Evolutionary conservation across 2,329 filamentous ascomycete genomes (phyloP).

Genomic region (Chaetomium sp.): DNA sequence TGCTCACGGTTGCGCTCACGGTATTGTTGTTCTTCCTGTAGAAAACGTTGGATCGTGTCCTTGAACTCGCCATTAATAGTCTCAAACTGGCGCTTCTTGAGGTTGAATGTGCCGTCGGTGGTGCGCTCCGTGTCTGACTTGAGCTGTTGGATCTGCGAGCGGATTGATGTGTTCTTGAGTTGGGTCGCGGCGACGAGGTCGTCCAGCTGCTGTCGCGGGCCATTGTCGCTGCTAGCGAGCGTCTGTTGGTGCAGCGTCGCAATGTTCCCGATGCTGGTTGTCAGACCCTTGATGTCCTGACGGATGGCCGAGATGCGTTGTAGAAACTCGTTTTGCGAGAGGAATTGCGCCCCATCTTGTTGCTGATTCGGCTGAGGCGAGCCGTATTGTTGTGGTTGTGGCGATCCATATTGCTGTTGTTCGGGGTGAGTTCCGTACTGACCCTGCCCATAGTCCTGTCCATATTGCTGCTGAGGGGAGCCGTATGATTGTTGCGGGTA

Average conservation of each 20-base stretch:
- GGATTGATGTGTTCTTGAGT: slow-evolving; percentile 66
- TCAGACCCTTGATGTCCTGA: slow-evolving; percentile 60
- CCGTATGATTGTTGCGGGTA: slow-evolving; percentile 34
- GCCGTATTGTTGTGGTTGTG: slow-evolving; percentile 6
- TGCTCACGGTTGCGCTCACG: slow-evolving; percentile 67
- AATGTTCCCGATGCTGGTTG: slow-evolving; percentile 61
- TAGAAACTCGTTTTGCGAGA: slow-evolving; percentile 63
- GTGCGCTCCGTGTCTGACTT: slow-evolving; percentile 64
- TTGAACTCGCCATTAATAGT: slow-evolving; percentile 67
- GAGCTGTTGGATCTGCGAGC: slow-evolving; percentile 70
- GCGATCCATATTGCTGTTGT: slow-evolving; percentile 17
- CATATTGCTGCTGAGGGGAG: slow-evolving; percentile 15
- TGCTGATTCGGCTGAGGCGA: background rate
- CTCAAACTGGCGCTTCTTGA: slow-evolving; percentile 64
- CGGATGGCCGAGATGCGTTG: slow-evolving; percentile 60
- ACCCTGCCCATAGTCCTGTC: slow-evolving; percentile 12
- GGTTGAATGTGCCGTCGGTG: slow-evolving; percentile 49
- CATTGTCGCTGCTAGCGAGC: slow-evolving; percentile 57
- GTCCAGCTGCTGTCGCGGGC: slow-evolving; percentile 54
- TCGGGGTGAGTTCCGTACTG: slow-evolving; percentile 6
- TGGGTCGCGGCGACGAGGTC: slow-evolving; percentile 63
- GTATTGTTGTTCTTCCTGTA: slow-evolving; percentile 65
- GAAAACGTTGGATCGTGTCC: slow-evolving; percentile 63
- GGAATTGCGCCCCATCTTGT: slow-evolving; percentile 25
- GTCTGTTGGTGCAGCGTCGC: slow-evolving; percentile 65